A percentile compares a stretch with the other conserved stretches of the same genome.
Conservation (phyloP, 805 yeast species). For the Teunomyces kruisii region DNA sequence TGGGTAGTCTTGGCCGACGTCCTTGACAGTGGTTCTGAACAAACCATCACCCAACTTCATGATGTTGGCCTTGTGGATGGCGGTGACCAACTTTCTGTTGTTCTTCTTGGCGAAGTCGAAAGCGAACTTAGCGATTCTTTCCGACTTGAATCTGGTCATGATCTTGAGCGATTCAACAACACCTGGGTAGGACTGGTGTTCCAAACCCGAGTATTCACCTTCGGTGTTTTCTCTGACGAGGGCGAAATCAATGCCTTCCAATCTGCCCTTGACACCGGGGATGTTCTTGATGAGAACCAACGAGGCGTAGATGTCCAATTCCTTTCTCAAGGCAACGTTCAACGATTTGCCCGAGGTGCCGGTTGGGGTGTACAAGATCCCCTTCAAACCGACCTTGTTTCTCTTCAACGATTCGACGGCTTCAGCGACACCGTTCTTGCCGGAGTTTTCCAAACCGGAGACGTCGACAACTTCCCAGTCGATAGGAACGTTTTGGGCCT, state of each 20-base stretch:
- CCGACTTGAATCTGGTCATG: conserved; percentile 91
- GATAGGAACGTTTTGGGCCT: conserved; percentile 84
- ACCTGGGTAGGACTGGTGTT: conserved; percentile 96
- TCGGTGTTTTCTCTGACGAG: conserved; percentile 98
- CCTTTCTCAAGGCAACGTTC: conserved; percentile 96
- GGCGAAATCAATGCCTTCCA: conserved; percentile 86
- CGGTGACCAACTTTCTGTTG: conserved; percentile 89
- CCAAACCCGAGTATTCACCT: conserved; percentile 98
- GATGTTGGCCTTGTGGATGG: conserved; percentile 98
- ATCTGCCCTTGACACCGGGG: conserved; percentile 90
- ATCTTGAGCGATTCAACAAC: conserved; percentile 96
- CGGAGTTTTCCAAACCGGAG: conserved; percentile 49
- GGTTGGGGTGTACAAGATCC: conserved; percentile 89
- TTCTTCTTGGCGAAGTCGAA: conserved; percentile 92
- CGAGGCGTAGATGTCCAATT: conserved; percentile 92
- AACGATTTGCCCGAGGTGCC: conserved; percentile 77
- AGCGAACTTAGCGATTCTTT: conserved; percentile 96
- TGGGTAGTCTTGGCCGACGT: conserved; percentile 81
- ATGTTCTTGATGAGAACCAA: conserved; percentile 90
- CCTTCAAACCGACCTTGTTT: conserved; percentile 96
- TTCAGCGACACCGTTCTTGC: conserved; percentile 68
- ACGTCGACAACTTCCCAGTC: conserved; percentile 75
- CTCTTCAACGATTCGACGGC: conserved; percentile 91
- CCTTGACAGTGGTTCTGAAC: conserved; percentile 90
- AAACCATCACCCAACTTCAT: conserved; percentile 99